Evolutionary conservation across 768 basidiomycete species (phyloP), one percentile per base, ranked within the genome.

Genomic region (Boletus sp.): DNA sequence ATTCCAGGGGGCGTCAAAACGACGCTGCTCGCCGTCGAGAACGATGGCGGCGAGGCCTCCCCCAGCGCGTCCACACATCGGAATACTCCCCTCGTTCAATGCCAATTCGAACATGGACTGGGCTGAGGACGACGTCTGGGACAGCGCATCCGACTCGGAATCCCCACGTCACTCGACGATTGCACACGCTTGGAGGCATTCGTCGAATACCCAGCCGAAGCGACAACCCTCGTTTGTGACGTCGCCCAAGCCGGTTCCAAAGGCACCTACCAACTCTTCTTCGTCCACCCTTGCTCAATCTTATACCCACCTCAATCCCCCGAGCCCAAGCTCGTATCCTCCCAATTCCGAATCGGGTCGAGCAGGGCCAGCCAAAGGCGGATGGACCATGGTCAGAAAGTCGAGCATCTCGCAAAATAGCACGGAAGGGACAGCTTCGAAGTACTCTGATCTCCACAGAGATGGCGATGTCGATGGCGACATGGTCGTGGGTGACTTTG

Each of bases 91-190:
- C 6, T 70, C 63, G 33, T 69, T 68, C 73, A 74, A 64, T 71
- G 77, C 79, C 55, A 80, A 59, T 50, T 78, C 74, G 63, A 80
- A 73, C 55, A 71, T 73, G 49, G 88, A 90, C 52, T 88, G 89
- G 87, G 87, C 76, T n/a, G 90, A 91, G 69, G 90, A 92, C 67
- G 90, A 93, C 69, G 89, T 83, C 46, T 93, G 90, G 90, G 90
- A 92, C 74, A 88, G 86, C 64, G 79, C 81, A 50, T 92, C 90
- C 17, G 90, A 92, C 74, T 85, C 85, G 46, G 89, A 90, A 71
- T 85, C 82, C 52, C 82, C 81, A 55, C 80, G 78, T 63, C 82
- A 78, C 56, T 79, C 80, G n/a, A 78, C 79, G 10, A 63, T 81
- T 42, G 70, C 78, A n/a, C 76, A 73, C 65, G 72, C 78, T 17